phyloP scores from a whole-genome alignment of 208 protist species.

The Novymonas esmeraldas region DNA sequence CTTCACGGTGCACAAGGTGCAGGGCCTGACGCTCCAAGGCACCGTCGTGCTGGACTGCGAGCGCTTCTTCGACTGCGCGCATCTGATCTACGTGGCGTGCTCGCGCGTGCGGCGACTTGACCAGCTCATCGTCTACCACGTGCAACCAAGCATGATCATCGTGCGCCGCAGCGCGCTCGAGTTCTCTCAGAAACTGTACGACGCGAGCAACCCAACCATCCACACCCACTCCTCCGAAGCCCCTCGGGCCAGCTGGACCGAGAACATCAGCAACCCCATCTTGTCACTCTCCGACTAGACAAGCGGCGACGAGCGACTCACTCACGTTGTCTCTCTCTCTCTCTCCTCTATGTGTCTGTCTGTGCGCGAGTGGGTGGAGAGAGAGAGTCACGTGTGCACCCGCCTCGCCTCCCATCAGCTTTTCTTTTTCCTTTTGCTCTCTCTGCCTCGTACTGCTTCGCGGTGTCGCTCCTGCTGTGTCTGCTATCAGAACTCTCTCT shows the following conservation, averaged over 20 bases:
- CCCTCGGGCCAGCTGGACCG: conserved; percentile 38
- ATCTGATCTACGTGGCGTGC: conserved; percentile 91
- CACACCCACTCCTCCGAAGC: conserved; percentile 7
- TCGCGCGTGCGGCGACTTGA: conserved; percentile 79
- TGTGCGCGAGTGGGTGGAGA: neutral
- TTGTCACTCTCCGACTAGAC: conserved; percentile 18
- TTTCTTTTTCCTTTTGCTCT: neutral
- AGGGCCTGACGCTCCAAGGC: conserved; percentile 85
- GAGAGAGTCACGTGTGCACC: neutral
- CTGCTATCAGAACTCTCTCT: neutral
- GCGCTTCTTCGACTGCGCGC: conserved; percentile 88
- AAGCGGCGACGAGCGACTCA: neutral
- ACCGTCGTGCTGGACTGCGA: conserved; percentile 87
- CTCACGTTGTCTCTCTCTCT: too few relatives aligned
- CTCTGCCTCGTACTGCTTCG: neutral
- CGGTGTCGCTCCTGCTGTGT: neutral
- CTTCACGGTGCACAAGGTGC: conserved; percentile 94
- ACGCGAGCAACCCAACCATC: conserved; percentile 28
- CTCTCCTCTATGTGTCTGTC: too few relatives aligned
- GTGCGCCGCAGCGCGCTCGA: conserved; percentile 71
- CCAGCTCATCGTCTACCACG: conserved; percentile 82
- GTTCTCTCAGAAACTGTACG: conserved; percentile 55
- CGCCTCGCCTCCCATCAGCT: neutral
- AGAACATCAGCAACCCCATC: conserved; percentile 23
- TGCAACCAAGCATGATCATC: conserved; percentile 79